These are phyloP conservation scores for Paxillus involutus DNA, from an alignment of 768 basidiomycete species.

Conservation along the genomic window DNA sequence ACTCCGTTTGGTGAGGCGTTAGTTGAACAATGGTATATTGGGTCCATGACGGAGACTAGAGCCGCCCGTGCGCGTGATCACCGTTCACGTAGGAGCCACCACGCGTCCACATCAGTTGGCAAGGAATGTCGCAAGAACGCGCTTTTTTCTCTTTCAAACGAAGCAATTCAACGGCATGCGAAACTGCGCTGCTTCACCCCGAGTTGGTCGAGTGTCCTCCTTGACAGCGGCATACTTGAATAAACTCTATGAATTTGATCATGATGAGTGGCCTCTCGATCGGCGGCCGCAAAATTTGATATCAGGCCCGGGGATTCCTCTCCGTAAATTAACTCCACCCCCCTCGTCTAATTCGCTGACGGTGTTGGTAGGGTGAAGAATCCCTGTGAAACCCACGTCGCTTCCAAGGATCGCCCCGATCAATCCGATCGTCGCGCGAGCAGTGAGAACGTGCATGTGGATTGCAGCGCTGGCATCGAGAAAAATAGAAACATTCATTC, in stretches of 20 bases:
- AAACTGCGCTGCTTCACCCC: neutral
- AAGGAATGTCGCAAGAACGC: neutral
- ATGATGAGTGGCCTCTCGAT: neutral
- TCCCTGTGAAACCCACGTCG: neutral
- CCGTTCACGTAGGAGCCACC: slow-evolving; percentile 2
- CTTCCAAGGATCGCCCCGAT: neutral
- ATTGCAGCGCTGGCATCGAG: neutral
- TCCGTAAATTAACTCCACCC: neutral
- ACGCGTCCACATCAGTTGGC: slow-evolving; percentile 16
- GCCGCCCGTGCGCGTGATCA: neutral
- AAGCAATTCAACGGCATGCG: neutral
- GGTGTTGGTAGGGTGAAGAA: neutral
- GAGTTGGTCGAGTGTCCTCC: neutral
- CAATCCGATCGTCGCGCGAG: neutral
- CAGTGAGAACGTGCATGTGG: neutral
- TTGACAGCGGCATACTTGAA: neutral
- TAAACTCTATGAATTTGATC: neutral
- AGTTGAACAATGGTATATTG: too few relatives aligned
- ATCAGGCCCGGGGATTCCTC: neutral
- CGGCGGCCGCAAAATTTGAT: neutral
- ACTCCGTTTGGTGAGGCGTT: too few relatives aligned
- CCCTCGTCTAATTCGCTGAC: neutral
- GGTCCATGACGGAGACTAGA: too few relatives aligned
- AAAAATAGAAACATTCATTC: neutral
- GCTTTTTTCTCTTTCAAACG: neutral